These are phyloP conservation scores for Claviceps sp. DNA, from an alignment of 2,329 filamentous ascomycete species.

Conservation along the genomic window DNA sequence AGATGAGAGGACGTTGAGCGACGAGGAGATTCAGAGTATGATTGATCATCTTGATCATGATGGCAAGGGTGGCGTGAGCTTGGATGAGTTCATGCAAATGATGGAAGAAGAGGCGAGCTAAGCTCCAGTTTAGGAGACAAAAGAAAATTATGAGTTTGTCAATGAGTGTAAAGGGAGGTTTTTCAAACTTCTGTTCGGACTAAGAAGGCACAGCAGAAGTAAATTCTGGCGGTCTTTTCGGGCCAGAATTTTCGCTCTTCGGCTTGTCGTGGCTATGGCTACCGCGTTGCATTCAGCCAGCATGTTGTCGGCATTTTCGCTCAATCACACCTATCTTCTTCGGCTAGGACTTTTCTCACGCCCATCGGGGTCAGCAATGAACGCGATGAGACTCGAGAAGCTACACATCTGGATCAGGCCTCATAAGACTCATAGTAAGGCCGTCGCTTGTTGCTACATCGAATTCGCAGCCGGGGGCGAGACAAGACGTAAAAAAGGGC, in stretches of 20 bases:
- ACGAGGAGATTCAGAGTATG: constrained; percentile 89
- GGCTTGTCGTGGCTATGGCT: not conserved
- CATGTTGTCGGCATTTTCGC: not conserved
- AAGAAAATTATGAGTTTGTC: not conserved
- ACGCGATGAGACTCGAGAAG: too few species aligned
- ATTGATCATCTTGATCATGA: constrained; percentile 96
- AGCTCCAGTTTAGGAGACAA: not conserved
- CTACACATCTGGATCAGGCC: not conserved
- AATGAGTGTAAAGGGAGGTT: not conserved
- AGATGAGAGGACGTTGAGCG: constrained; percentile 64
- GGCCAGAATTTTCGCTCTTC: not conserved
- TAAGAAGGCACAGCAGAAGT: not conserved
- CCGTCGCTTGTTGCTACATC: not conserved
- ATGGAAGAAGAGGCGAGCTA: constrained; percentile 33
- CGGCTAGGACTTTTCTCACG: too few species aligned
- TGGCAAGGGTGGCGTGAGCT: constrained; percentile 67
- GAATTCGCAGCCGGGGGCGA: not conserved
- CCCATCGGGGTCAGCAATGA: too few species aligned
- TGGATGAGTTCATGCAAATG: constrained; percentile 57
- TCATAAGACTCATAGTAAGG: not conserved
- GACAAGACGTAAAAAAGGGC: constrained; percentile 1
- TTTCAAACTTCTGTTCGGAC: not conserved
- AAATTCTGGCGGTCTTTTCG: not conserved
- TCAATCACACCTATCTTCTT: not conserved
- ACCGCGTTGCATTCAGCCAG: not conserved